A percentile compares a stretch with the other conserved stretches of the same genome.
Evolutionary conservation across 2,329 filamentous ascomycete genomes (phyloP).

Genomic region (Colletotrichum sp.): DNA sequence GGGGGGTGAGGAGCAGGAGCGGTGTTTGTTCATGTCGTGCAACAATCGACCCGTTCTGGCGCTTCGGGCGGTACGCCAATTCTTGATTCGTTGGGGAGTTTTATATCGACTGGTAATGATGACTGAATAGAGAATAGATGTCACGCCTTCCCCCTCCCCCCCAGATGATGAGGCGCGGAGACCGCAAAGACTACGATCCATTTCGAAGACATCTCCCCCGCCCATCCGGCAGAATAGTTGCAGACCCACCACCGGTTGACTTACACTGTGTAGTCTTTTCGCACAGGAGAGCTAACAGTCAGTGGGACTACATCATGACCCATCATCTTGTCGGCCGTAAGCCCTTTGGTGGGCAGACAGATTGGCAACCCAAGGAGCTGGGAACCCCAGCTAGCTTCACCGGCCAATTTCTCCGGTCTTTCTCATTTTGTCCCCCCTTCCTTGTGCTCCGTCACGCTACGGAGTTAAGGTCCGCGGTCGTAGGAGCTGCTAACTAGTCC

Average conservation of each 20-base stretch:
- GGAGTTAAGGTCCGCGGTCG: background rate
- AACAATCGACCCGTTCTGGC: background rate
- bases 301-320: background rate
- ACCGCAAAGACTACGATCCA: background rate
- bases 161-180: background rate
- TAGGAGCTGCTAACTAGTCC: background rate
- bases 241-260: background rate
- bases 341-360: background rate
- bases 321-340: background rate
- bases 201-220: background rate
- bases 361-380: background rate
- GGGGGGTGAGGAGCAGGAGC: background rate
- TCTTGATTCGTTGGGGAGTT: background rate
- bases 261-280: background rate
- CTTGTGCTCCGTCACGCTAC: background rate
- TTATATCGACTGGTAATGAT: background rate
- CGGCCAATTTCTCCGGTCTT: background rate
- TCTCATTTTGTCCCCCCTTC: background rate
- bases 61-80: background rate
- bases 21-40: background rate
- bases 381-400: background rate
- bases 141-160: background rate
- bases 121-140: background rate
- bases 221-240: background rate
- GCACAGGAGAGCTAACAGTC: background rate